Base-by-base conservation (phyloP, 192 early-diverging fungal species). In the Coemansia sp. region DNA sequence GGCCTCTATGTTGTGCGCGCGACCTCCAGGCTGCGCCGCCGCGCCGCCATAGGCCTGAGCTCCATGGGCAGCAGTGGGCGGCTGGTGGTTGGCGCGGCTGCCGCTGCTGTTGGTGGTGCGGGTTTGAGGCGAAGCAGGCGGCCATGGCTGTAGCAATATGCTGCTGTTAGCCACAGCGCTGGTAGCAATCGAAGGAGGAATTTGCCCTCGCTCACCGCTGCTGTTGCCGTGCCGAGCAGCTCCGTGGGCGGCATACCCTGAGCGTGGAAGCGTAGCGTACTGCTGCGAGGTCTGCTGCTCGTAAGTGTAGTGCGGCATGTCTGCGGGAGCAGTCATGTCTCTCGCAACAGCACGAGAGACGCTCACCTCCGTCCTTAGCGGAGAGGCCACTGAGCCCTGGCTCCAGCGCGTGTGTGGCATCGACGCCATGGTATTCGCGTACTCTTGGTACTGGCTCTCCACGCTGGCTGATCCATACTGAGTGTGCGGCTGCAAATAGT, bases 371-470 rank as follows among this genome's bases (percentile, higher is more conserved):
- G 57, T 59, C 12, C 79, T 70, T 35, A 82, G 68, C 14, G 79
- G 79, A 19, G 79, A 82, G 25, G 66, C 65, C 17, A 54, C 51
- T 0, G 70, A 68, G 10, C 73, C 46, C n/a, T 73, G 69, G 31
- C 64, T 82, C 79, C 79, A 82, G 6, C 73, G 79, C 47, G 70
- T 63, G 25, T 82, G 79, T 12, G 69, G 32, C 63, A 70, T 75
- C 11, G 79, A 60, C 20, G 60, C 43, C 12, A 65, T 36, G 11
- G 62, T 24, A 42, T 47, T 65, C 0, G 70, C 59, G 38, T 82
- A 71, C 2, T 73, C 79, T 11, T 57, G 69, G 35, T 43, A 40
- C 25, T 76, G 68, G 20, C 39, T 51, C 47, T 64, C 63, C 35
- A 54, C 22, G 8, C 15, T 36, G 27, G 61, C 36, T 31, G 42